These are phyloP conservation scores for Thielaviopsis euricoi DNA, from an alignment of 2,329 filamentous ascomycete genomes.

Conservation along the genomic window DNA sequence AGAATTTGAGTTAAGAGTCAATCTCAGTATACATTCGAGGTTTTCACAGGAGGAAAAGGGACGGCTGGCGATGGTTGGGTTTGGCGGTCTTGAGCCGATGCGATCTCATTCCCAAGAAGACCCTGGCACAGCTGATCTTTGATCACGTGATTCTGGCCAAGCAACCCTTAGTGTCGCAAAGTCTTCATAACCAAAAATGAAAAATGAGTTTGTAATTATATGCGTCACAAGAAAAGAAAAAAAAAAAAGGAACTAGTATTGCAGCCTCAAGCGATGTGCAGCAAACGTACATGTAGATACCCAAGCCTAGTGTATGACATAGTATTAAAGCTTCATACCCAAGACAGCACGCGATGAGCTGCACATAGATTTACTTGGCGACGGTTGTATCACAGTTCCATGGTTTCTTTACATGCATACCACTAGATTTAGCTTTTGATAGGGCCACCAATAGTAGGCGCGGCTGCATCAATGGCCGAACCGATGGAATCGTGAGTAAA, in stretches of 20 bases:
- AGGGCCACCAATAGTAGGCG: neutral
- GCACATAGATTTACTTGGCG: neutral
- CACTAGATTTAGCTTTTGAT: neutral
- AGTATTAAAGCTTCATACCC: neutral
- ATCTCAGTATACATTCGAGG: conserved; percentile 39
- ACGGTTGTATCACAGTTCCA: neutral
- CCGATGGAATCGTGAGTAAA: neutral
- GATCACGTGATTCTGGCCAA: too few species aligned
- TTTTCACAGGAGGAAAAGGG: conserved; percentile 21
- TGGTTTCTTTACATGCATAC: neutral
- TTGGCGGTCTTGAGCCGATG: conserved; percentile 31
- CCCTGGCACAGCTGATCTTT: too few species aligned
- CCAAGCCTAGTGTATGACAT: too few species aligned
- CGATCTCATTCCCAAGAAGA: too few species aligned
- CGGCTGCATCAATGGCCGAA: neutral
- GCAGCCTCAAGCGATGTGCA: too few species aligned
- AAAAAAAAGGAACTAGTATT: too few species aligned
- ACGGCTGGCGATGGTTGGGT: conserved; percentile 25
- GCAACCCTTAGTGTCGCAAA: too few species aligned
- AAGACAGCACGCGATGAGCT: neutral
- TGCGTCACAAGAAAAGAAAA: too few species aligned
- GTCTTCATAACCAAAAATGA: too few species aligned
- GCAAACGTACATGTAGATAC: too few species aligned
- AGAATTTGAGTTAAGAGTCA: conserved; percentile 32
- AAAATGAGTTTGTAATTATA: too few species aligned